Percentiles rank a stretch among this genome's conserved stretches.
Evolutionary conservation across 805 yeast genomes (phyloP).

Genomic region (Kuraishia capsulata): DNA sequence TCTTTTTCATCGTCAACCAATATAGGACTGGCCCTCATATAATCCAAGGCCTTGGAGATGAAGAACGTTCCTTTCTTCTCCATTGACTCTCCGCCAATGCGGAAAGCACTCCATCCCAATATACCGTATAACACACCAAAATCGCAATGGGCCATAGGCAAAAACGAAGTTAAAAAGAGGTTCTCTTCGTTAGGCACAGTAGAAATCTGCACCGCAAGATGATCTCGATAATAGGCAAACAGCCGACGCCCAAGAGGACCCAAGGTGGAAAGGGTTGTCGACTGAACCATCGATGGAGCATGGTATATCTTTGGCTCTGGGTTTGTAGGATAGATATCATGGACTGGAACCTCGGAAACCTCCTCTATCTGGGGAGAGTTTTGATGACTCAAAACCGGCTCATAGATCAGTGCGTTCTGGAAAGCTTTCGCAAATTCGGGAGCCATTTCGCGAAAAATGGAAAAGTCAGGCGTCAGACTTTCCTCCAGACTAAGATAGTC

Average conservation of each 20-base stretch:
- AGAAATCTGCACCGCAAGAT: conserved; percentile 30
- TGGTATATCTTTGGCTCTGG: conserved; percentile 11
- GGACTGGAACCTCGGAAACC: neutral
- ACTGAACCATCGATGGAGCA: conserved; percentile 19
- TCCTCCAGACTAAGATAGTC: neutral
- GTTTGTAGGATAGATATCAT: neutral
- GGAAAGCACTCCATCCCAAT: conserved; percentile 49
- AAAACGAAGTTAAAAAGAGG: conserved; percentile 39
- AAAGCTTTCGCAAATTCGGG: neutral
- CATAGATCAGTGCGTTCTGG: neutral
- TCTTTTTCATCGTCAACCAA: conserved; percentile 11
- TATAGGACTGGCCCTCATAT: conserved; percentile 24
- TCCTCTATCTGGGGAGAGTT: neutral
- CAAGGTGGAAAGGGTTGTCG: conserved; percentile 18
- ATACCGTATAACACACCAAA: conserved; percentile 41
- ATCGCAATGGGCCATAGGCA: conserved; percentile 47
- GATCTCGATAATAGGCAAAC: conserved; percentile 40
- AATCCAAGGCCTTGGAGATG: conserved; percentile 36
- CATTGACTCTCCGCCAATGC: conserved; percentile 33
- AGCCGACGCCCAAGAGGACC: conserved; percentile 26
- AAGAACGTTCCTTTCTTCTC: conserved; percentile 38
- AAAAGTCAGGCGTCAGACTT: neutral
- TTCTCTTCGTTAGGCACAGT: conserved; percentile 43
- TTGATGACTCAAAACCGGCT: neutral
- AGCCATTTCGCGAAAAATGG: neutral